phyloP scores from a whole-genome alignment of 2,329 filamentous ascomycete genomes.

The Tolypocladium album region DNA sequence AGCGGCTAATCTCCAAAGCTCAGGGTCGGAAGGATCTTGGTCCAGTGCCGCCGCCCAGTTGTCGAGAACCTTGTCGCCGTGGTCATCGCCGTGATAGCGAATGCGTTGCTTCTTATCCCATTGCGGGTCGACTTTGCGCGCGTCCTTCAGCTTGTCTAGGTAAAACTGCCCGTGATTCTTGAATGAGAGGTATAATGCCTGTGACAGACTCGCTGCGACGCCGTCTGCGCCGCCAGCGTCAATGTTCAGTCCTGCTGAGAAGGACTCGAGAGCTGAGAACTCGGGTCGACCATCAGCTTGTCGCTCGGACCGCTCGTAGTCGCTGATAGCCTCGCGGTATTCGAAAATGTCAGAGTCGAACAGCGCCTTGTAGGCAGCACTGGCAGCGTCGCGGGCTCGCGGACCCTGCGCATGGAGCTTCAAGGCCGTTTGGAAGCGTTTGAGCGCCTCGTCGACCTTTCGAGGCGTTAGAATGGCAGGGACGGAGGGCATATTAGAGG shows the following conservation, averaged over 20 bases:
- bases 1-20: conserved; percentile 51
- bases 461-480: neutral
- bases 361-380: conserved; percentile 70
- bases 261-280: conserved; percentile 29
- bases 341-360: conserved; percentile 91
- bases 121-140: conserved; percentile 38
- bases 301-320: conserved; percentile 63
- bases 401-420: conserved; percentile 87
- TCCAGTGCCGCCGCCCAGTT: conserved; percentile 50
- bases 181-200: conserved; percentile 85
- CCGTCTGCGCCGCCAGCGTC: conserved; percentile 57
- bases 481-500: rapidly evolving
- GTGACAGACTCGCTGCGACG: conserved; percentile 69
- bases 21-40: conserved; percentile 56
- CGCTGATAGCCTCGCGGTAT: conserved; percentile 77
- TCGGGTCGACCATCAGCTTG: conserved; percentile 38
- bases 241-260: conserved; percentile 40
- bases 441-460: conserved; percentile 86
- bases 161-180: conserved; percentile 93
- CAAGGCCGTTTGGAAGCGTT: conserved; percentile 83
- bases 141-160: conserved; percentile 49
- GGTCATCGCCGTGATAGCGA: conserved; percentile 16
- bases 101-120: conserved; percentile 19
- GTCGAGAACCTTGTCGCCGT: conserved; percentile 36
- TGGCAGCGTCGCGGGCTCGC: conserved; percentile 62